Conservation (phyloP, 1,139 yeast genomes). For the Lodderomyces pseudojiufengensis region DNA sequence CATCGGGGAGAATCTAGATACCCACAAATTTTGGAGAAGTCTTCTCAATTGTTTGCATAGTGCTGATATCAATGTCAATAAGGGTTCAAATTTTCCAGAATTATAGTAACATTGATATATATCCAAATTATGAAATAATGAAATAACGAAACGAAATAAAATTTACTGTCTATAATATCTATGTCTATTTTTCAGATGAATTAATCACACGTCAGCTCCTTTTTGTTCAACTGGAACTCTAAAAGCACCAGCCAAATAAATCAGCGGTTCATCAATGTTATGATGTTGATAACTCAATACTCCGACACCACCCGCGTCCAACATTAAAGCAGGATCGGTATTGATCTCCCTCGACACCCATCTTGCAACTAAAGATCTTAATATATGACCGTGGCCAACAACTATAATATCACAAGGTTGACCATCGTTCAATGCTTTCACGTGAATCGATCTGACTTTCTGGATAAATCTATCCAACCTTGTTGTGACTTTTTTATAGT, state of each 20-base stretch:
- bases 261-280: slow-evolving; percentile 80
- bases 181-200: too few relatives aligned
- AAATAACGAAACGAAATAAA: neutral
- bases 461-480: slow-evolving; percentile 70
- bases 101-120: too few relatives aligned
- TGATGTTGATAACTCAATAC: slow-evolving; percentile 88
- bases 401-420: slow-evolving; percentile 70
- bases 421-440: slow-evolving; percentile 49
- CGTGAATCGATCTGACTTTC: slow-evolving; percentile 61
- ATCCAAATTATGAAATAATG: too few relatives aligned
- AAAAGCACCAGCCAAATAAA: slow-evolving; percentile 77
- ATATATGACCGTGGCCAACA: slow-evolving; percentile 90
- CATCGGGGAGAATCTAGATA: slow-evolving; percentile 44
- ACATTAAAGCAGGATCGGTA: slow-evolving; percentile 71
- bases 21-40: slow-evolving; percentile 51
- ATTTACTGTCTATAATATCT: neutral
- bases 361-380: slow-evolving; percentile 83
- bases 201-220: slow-evolving; percentile 23
- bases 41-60: slow-evolving; percentile 38
- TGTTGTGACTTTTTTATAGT: slow-evolving; percentile 55
- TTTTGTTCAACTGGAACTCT: slow-evolving; percentile 59
- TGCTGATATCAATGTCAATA: too few relatives aligned
- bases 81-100: too few relatives aligned
- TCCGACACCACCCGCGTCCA: slow-evolving; percentile 96
- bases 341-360: slow-evolving; percentile 67